phyloP scores from a whole-genome alignment of 331 rosid genomes.

The Malus hybrid region DNA sequence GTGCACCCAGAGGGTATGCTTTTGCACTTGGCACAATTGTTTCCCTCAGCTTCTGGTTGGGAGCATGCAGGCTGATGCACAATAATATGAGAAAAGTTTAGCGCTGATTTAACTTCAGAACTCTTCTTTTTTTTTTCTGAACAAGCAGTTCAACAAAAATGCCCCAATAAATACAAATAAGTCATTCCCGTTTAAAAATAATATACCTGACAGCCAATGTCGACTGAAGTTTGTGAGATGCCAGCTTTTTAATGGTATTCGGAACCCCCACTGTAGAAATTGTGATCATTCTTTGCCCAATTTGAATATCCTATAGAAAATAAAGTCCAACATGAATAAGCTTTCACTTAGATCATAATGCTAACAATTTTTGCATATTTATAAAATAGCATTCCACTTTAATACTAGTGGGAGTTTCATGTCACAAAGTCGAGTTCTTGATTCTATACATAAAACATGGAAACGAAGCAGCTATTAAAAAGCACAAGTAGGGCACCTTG shows the following conservation, averaged over 20 bases:
- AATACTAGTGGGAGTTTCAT: not conserved
- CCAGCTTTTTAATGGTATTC: conserved; percentile 80
- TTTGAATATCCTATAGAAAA: conserved; percentile 67
- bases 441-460: not conserved
- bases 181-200: not conserved
- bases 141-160: not conserved
- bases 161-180: not conserved
- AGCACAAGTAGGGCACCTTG: conserved; percentile 43
- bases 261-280: conserved; percentile 98
- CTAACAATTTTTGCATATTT: not conserved
- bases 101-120: not conserved
- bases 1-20: conserved; percentile 79
- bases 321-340: conserved; percentile 9
- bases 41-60: conserved; percentile 95
- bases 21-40: conserved; percentile 92
- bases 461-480: not conserved
- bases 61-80: conserved; percentile 81
- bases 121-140: not conserved
- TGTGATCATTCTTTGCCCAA: conserved; percentile 98
- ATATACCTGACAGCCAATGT: conserved; percentile 92
- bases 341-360: not conserved
- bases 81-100: conserved; percentile 15
- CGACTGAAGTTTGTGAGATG: conserved; percentile 94
- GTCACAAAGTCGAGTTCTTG: not conserved
- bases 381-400: not conserved